These are phyloP conservation scores for Magnaporthiopsis incrustans DNA, from an alignment of 2,329 filamentous ascomycete genomes.

Conservation along the genomic window DNA sequence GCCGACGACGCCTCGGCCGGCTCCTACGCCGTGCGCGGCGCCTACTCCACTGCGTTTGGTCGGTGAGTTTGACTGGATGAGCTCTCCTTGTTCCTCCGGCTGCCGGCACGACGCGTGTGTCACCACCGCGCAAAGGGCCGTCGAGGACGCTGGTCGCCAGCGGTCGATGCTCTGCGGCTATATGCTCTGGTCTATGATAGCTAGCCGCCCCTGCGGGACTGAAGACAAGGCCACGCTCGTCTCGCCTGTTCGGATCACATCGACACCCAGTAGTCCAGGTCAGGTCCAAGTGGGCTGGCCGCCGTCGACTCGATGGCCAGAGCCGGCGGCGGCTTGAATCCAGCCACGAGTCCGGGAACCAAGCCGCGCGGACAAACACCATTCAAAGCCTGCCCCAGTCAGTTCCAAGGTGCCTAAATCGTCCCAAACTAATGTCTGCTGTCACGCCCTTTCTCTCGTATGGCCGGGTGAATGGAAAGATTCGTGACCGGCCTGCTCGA, in stretches of 20 bases:
- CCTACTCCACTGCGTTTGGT: conserved; percentile 69
- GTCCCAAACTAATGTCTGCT: background rate
- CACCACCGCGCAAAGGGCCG: no score
- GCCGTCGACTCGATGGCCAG: background rate
- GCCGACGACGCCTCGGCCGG: conserved; percentile 41
- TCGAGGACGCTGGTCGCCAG: background rate
- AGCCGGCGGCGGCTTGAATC: background rate
- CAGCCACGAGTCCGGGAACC: background rate
- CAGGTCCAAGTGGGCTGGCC: background rate
- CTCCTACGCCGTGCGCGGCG: conserved; percentile 54
- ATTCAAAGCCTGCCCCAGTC: background rate
- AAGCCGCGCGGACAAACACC: background rate
- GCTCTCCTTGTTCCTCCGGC: background rate
- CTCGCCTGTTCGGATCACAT: no score
- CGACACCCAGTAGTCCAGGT: no score
- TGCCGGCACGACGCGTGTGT: background rate
- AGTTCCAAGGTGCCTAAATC: background rate
- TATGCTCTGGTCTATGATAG: background rate
- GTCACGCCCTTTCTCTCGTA: background rate
- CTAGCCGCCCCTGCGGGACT: no score
- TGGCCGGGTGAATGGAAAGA: conserved; percentile 27
- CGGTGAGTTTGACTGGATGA: conserved; percentile 39
- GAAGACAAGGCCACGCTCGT: no score
- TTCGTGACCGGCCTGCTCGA: conserved; percentile 79
- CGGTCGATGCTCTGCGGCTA: background rate